Percentiles rank a stretch among this genome's conserved stretches.
phyloP scores from a whole-genome alignment of 805 yeast species.

The Candida sakaeoensis region DNA sequence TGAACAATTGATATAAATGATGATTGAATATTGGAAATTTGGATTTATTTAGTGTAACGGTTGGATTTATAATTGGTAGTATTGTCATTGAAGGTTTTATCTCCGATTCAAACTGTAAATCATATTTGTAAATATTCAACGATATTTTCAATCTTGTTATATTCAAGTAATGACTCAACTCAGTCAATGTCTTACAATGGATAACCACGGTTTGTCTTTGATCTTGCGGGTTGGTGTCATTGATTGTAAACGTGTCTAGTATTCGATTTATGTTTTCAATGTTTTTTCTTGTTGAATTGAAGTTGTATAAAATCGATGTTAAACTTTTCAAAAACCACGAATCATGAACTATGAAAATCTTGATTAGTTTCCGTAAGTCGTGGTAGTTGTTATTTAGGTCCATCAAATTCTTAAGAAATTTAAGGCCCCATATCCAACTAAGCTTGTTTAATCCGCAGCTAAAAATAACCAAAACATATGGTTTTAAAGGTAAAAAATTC shows the following conservation, averaged over 20 bases:
- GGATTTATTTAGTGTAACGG: conserved; percentile 15
- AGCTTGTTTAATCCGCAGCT: conserved; percentile 75
- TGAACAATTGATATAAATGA: conserved; percentile 50
- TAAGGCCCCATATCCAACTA: conserved; percentile 68
- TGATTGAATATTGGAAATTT: conserved; percentile 24
- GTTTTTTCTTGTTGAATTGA: conserved; percentile 36
- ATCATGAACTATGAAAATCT: conserved; percentile 81
- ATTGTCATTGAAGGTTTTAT: conserved; percentile 14
- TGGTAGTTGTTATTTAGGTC: conserved; percentile 40
- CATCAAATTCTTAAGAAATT: conserved; percentile 54
- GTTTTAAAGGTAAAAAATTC: conserved; percentile 52
- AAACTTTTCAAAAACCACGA: conserved; percentile 83
- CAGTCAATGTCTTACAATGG: conserved; percentile 49
- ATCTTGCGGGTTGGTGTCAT: background rate
- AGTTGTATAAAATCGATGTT: conserved; percentile 65
- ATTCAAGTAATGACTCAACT: conserved; percentile 60
- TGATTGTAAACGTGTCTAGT: conserved; percentile 22
- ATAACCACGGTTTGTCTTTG: conserved; percentile 18
- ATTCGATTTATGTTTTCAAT: conserved; percentile 23
- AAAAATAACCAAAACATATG: conserved; percentile 69
- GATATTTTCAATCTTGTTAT: conserved; percentile 74
- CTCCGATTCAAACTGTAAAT: conserved; percentile 46
- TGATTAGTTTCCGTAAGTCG: conserved; percentile 46
- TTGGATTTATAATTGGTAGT: conserved; percentile 20
- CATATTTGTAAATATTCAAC: conserved; percentile 68